phyloP scores from a whole-genome alignment of 1,139 yeast species.

The Yamadazyma trypodendri region DNA sequence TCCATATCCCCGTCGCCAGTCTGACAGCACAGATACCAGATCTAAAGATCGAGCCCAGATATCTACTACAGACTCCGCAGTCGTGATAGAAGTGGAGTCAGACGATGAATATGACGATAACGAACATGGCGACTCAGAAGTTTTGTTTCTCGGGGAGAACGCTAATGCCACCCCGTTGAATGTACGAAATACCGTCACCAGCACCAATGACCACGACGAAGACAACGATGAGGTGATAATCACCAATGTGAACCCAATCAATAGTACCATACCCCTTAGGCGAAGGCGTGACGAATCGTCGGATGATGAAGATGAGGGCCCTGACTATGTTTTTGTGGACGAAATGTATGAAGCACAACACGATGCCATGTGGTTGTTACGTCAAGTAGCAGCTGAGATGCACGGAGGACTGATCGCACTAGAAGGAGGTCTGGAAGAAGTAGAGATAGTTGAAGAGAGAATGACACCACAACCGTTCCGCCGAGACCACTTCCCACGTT shows the following conservation, averaged over 20 bases:
- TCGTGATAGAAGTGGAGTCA: conserved; percentile 5
- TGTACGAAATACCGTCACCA: background rate
- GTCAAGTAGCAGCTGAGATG: too few species aligned
- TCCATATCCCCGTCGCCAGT: background rate
- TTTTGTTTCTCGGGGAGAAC: conserved; percentile 4
- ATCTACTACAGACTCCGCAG: background rate
- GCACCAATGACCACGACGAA: background rate
- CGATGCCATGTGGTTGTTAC: too few species aligned
- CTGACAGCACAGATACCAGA: background rate
- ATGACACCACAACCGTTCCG: too few species aligned
- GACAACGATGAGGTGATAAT: conserved; percentile 11
- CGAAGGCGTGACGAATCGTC: background rate
- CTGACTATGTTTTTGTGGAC: too few species aligned
- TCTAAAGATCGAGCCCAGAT: background rate
- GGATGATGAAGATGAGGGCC: background rate
- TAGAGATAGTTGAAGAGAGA: background rate
- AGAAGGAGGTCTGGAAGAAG: background rate
- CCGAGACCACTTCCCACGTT: too few species aligned
- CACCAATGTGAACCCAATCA: conserved; percentile 6
- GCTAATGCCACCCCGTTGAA: background rate
- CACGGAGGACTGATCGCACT: background rate
- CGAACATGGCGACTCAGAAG: background rate
- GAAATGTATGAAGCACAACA: too few species aligned
- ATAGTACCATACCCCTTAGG: background rate
- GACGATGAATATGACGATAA: conserved; percentile 4